Evolutionary conservation across 768 basidiomycete species (phyloP).

Genomic region (Xerocomellus dryophilus): DNA sequence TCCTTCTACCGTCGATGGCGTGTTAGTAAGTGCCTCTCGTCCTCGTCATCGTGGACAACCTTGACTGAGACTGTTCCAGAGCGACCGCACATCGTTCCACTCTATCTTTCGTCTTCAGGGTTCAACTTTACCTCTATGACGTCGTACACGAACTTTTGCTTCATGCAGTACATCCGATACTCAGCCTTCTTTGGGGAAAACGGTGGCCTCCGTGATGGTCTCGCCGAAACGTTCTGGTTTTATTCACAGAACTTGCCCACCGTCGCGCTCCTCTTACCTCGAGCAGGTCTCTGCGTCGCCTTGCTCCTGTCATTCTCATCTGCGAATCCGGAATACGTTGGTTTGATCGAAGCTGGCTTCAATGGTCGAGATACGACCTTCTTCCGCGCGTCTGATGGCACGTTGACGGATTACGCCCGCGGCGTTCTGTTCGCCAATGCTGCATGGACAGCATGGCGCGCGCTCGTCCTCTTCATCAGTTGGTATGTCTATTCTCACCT

Average conservation of each 20-base stretch:
- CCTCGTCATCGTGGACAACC: constrained; percentile 16
- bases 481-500: constrained; percentile 42
- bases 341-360: constrained; percentile 47
- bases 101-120: constrained; percentile 79
- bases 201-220: constrained; percentile 48
- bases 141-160: constrained; percentile 81
- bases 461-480: constrained; percentile 63
- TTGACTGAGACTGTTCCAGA: constrained; percentile 42
- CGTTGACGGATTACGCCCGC: constrained; percentile 72
- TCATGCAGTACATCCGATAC: constrained; percentile 74
- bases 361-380: constrained; percentile 66
- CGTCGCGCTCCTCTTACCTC: constrained; percentile 76
- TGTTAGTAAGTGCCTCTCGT: constrained; percentile 55
- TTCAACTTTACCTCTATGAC: constrained; percentile 73
- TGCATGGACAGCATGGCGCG: constrained; percentile 76
- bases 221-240: constrained; percentile 83
- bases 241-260: constrained; percentile 85
- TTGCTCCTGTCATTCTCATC: constrained; percentile 64
- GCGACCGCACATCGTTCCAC: constrained; percentile 77
- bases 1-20: constrained; percentile 76
- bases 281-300: constrained; percentile 72
- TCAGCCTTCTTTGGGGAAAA: constrained; percentile 60
- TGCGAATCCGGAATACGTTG: constrained; percentile 45
- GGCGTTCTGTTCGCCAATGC: constrained; percentile 78
- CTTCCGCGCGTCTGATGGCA: constrained; percentile 61